Evolutionary conservation across 345 rosid genomes (phyloP).

Genomic region (Laguncularia racemosa): DNA sequence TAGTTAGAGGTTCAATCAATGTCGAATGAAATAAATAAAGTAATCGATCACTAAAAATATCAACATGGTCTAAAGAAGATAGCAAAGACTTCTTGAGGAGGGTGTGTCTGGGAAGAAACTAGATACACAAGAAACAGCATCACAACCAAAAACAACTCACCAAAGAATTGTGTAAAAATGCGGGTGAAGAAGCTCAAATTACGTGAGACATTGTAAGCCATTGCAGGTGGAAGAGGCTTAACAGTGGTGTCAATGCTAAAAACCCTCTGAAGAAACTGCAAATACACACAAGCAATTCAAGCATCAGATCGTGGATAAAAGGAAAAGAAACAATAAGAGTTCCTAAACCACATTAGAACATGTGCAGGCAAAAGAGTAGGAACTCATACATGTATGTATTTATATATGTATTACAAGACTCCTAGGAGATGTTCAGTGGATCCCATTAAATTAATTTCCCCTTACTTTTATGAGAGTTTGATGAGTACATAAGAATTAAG

Average conservation of each 20-base stretch:
- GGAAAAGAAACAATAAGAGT: background rate
- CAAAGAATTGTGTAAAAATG: constrained; percentile 96
- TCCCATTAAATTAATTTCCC: too few species aligned
- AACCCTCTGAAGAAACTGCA: constrained; percentile 83
- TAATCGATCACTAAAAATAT: background rate
- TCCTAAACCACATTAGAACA: background rate
- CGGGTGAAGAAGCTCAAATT: constrained; percentile 94
- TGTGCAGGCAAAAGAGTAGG: background rate
- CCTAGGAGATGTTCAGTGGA: too few species aligned
- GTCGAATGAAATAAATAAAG: background rate
- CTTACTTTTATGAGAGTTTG: too few species aligned
- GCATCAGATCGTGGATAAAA: background rate
- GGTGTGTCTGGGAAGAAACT: too few species aligned
- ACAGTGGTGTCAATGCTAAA: constrained; percentile 88
- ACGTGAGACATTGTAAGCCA: constrained; percentile 84
- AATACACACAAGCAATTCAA: constrained; percentile 4
- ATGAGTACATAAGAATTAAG: too few species aligned
- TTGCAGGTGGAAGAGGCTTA: constrained; percentile 91
- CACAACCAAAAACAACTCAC: constrained; percentile 35
- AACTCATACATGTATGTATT: background rate
- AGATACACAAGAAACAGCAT: too few species aligned
- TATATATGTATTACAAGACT: too few species aligned
- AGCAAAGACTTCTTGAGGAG: too few species aligned
- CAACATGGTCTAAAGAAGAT: background rate
- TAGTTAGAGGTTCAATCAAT: background rate